These are phyloP conservation scores for Phyllosticta capitalensis DNA, from an alignment of 2,329 filamentous ascomycete species.

Conservation along the genomic window DNA sequence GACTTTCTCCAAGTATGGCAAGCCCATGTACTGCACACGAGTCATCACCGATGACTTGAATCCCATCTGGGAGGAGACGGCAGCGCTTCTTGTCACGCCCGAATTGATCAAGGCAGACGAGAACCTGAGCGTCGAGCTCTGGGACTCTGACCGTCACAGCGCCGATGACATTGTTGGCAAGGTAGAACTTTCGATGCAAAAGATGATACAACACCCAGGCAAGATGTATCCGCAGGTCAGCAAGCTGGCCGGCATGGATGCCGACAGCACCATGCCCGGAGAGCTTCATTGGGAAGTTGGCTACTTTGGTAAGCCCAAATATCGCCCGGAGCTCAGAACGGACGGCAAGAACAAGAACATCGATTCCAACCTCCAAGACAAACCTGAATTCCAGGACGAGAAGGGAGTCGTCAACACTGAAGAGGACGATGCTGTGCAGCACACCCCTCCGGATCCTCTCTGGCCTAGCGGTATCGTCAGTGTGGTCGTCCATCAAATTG, in stretches of 20 bases:
- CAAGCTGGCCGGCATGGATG: constrained; percentile 71
- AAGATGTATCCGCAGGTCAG: constrained; percentile 88
- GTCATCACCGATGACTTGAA: constrained; percentile 94
- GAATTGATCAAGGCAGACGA: constrained; percentile 91
- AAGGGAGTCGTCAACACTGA: constrained; percentile 65
- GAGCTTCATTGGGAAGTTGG: constrained; percentile 94
- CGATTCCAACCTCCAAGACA: constrained; percentile 62
- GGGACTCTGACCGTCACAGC: constrained; percentile 89
- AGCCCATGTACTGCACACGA: constrained; percentile 94
- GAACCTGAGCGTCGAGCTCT: constrained; percentile 84
- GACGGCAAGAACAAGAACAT: constrained; percentile 76
- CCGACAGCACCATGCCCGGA: constrained; percentile 81
- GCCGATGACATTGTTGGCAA: constrained; percentile 95
- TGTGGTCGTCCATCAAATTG: constrained; percentile 85
- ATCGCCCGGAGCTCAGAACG: constrained; percentile 73
- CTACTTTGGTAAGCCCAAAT: constrained; percentile 84
- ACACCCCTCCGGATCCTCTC: constrained; percentile 88
- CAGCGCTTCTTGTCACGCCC: constrained; percentile 74
- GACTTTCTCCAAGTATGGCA: constrained; percentile 90
- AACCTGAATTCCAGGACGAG: constrained; percentile 76
- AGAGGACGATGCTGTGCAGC: constrained; percentile 74
- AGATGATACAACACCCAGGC: constrained; percentile 87
- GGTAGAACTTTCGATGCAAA: constrained; percentile 84
- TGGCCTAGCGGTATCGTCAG: constrained; percentile 89
- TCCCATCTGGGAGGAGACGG: constrained; percentile 82